A percentile compares a stretch with the other conserved stretches of the same genome.
These are phyloP conservation scores for Saksenaea oblongispora DNA, from an alignment of 371 early-diverging fungal species.

Conservation along the genomic window DNA sequence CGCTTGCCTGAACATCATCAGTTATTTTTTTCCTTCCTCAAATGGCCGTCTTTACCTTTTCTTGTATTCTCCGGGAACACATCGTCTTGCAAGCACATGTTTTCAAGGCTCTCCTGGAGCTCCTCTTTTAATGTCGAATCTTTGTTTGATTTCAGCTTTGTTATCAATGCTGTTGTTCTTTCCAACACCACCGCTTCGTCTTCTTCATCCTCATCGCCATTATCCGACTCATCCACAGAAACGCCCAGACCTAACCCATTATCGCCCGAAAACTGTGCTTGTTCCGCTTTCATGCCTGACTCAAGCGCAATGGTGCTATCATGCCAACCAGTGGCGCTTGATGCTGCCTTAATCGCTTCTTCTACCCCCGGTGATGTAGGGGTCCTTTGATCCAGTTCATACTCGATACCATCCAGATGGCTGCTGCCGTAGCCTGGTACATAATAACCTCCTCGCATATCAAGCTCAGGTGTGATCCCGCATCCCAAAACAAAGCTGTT, in stretches of 20 bases:
- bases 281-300: slow-evolving; percentile 1
- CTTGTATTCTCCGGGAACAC: slow-evolving; percentile 4
- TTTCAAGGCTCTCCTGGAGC: slow-evolving; percentile 38
- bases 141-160: slow-evolving; percentile 36
- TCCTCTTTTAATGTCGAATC: slow-evolving; percentile 32
- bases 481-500: slow-evolving; percentile 63
- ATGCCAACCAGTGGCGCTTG: slow-evolving; percentile 39
- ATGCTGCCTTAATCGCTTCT: slow-evolving; percentile 24
- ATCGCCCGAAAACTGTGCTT: slow-evolving; percentile 19
- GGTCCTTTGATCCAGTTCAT: slow-evolving; percentile 35
- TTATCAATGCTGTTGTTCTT: slow-evolving; percentile 30
- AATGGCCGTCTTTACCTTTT: background rate
- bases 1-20: background rate
- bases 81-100: slow-evolving; percentile 17
- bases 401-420: slow-evolving; percentile 33
- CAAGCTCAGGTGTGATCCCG: slow-evolving; percentile 68
- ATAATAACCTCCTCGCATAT: slow-evolving; percentile 60
- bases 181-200: slow-evolving; percentile 15
- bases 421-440: slow-evolving; percentile 7
- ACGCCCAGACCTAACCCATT: slow-evolving; percentile 36
- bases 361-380: slow-evolving; percentile 9
- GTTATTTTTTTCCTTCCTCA: no score
- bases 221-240: slow-evolving; percentile 10
- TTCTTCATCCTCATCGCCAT: slow-evolving; percentile 11
- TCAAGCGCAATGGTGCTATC: slow-evolving; percentile 17